A percentile compares a stretch with the other conserved stretches of the same genome.
These are phyloP conservation scores for Trametes coccinea DNA, from an alignment of 768 basidiomycete genomes.

Conservation along the genomic window DNA sequence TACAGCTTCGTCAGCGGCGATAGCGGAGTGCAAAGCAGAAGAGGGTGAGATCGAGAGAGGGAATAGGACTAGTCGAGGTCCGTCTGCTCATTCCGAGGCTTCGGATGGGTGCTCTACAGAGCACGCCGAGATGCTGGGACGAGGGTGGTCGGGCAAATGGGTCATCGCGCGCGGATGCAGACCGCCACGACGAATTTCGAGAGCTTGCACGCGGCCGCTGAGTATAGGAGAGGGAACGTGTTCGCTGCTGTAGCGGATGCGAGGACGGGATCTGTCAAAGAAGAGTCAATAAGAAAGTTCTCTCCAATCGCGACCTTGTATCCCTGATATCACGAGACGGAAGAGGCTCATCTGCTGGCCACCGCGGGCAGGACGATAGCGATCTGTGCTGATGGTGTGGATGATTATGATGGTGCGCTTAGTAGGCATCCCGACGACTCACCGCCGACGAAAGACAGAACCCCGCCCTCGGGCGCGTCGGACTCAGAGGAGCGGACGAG, in stretches of 20 bases:
- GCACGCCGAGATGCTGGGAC: not conserved
- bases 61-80: not conserved
- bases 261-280: conserved; percentile 14
- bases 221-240: not conserved
- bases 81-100: no score
- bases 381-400: not conserved
- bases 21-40: not conserved
- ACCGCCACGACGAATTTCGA: conserved; percentile 1
- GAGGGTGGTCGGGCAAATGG: not conserved
- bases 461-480: not conserved
- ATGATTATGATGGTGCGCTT: not conserved
- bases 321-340: not conserved
- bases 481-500: not conserved
- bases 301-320: not conserved
- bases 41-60: not conserved
- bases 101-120: no score
- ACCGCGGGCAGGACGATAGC: not conserved
- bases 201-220: not conserved
- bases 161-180: conserved; percentile 8
- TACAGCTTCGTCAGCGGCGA: not conserved
- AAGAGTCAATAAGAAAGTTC: not conserved
- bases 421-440: not conserved
- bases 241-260: not conserved
- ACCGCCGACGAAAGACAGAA: not conserved
- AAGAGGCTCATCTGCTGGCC: not conserved